Evolutionary conservation across 768 basidiomycete species (phyloP).

Genomic region (Crepidotus variabilis): DNA sequence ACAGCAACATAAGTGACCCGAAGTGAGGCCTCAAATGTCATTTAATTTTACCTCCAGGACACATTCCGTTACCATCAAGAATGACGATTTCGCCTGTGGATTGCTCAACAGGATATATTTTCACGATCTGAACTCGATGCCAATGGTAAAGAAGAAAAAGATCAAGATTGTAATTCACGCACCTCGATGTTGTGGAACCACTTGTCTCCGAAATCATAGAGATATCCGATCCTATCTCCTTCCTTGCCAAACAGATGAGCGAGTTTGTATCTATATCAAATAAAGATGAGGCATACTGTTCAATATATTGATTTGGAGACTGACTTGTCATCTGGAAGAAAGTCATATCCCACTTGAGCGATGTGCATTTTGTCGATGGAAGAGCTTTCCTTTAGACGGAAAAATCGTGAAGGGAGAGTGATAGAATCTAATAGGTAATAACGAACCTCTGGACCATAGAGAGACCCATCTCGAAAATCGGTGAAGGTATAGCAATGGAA

Average conservation of each 20-base stretch:
- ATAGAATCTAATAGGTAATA: background rate
- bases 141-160: constrained; percentile 17
- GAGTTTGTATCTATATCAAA: constrained; percentile 15
- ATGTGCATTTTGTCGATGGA: constrained; percentile 19
- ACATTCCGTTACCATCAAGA: constrained; percentile 20
- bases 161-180: background rate
- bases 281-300: background rate
- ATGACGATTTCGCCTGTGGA: constrained; percentile 25
- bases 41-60: constrained; percentile 20
- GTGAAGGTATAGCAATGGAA: constrained; percentile 29
- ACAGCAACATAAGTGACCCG: background rate
- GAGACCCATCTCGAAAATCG: constrained; percentile 26
- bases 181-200: constrained; percentile 27
- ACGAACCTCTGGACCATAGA: constrained; percentile 28
- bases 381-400: background rate
- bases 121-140: constrained; percentile 14
- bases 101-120: constrained; percentile 21
- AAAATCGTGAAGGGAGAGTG: background rate
- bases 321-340: constrained; percentile 25
- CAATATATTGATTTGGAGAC: background rate
- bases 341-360: constrained; percentile 25
- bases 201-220: constrained; percentile 32
- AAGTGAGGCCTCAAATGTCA: background rate
- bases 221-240: constrained; percentile 25
- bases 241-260: constrained; percentile 26